Evolutionary conservation across 2,329 filamentous ascomycete species (phyloP).

Genomic region (Colletotrichum salicis): DNA sequence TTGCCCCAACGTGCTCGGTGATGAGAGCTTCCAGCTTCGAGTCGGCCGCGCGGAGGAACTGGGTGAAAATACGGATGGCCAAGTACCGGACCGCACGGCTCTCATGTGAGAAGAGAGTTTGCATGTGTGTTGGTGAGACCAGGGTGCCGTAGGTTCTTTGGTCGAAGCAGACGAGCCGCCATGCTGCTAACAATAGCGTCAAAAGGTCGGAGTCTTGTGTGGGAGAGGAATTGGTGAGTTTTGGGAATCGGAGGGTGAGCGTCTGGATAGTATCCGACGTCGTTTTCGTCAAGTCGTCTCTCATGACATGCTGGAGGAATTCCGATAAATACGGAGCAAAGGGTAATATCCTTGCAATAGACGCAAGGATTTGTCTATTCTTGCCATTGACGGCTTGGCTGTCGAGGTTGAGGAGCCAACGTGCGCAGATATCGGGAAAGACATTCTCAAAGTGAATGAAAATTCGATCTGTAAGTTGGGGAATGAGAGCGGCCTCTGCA

Average conservation of each 20-base stretch:
- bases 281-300: constrained; percentile 38
- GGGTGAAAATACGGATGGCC: constrained; percentile 82
- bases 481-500: constrained; percentile 74
- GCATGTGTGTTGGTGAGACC: constrained; percentile 74
- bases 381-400: constrained; percentile 42
- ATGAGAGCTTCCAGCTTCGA: constrained; percentile 79
- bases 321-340: constrained; percentile 83
- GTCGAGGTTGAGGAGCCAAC: constrained; percentile 72
- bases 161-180: constrained; percentile 84
- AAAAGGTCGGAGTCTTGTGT: constrained; percentile 41
- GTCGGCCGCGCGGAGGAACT: constrained; percentile 84
- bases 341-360: constrained; percentile 83
- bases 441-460: constrained; percentile 79
- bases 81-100: constrained; percentile 78
- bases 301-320: constrained; percentile 67
- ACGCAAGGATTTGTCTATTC: constrained; percentile 66
- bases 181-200: constrained; percentile 72
- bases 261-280: constrained; percentile 18
- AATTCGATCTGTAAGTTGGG: constrained; percentile 76
- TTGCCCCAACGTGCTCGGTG: constrained; percentile 68
- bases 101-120: constrained; percentile 72
- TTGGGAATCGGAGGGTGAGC: constrained; percentile 29
- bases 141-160: constrained; percentile 72
- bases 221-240: constrained; percentile 18
- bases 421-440: constrained; percentile 84